Conservation (phyloP, 768 basidiomycete genomes). For the Heimioporus sp. region DNA sequence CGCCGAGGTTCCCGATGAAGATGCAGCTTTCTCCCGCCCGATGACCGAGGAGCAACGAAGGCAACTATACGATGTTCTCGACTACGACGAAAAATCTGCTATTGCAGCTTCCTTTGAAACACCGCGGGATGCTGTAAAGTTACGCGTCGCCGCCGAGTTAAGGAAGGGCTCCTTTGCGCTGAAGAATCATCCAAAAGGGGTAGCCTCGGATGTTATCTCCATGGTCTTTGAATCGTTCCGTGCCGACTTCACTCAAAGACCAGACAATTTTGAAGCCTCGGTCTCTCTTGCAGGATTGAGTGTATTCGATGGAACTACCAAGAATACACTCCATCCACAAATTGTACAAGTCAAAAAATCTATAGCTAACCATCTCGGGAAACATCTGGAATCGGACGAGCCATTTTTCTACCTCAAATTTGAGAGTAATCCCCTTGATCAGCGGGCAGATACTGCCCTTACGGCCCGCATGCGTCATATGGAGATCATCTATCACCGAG, state of each 20-base stretch:
- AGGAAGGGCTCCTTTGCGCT: constrained; percentile 87
- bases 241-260: constrained; percentile 80
- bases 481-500: constrained; percentile 95
- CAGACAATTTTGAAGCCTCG: constrained; percentile 82
- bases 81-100: constrained; percentile 87
- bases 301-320: constrained; percentile 90
- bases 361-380: constrained; percentile 21
- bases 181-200: constrained; percentile 67
- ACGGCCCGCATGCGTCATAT: constrained; percentile 90
- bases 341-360: constrained; percentile 80
- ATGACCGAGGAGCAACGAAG: constrained; percentile 91
- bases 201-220: constrained; percentile 71
- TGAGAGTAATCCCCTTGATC: constrained; percentile 89
- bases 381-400: constrained; percentile 34
- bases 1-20: constrained; percentile 40
- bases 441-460: constrained; percentile 86
- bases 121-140: constrained; percentile 77
- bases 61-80: constrained; percentile 85
- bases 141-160: constrained; percentile 72
- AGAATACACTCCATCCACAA: constrained; percentile 77
- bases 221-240: constrained; percentile 85
- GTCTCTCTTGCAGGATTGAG: constrained; percentile 83
- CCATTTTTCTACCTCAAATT: constrained; percentile 90
- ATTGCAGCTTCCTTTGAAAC: constrained; percentile 66
- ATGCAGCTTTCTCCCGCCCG: constrained; percentile 55